phyloP scores from a whole-genome alignment of 2,329 filamentous ascomycete genomes.

The Aureobasidium sp. region DNA sequence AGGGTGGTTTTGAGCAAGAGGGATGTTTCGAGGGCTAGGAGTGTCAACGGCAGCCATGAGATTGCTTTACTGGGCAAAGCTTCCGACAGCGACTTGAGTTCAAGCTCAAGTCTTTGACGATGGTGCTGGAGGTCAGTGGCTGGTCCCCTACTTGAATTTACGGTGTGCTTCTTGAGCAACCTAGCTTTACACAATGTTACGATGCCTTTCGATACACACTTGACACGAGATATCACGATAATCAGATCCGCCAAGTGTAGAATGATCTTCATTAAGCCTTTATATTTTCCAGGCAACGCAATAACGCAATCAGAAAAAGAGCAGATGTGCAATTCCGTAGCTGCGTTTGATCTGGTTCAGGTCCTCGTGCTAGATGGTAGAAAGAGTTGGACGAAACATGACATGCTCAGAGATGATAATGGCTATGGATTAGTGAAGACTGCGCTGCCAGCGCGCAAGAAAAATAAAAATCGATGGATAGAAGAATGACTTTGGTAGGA shows the following conservation, averaged over 20 bases:
- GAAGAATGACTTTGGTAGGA: neutral
- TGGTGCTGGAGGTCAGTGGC: neutral
- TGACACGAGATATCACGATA: neutral
- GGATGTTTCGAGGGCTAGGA: slow-evolving; percentile 29
- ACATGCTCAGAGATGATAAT: slow-evolving; percentile 1
- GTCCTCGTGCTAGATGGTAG: neutral
- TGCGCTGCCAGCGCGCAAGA: slow-evolving; percentile 10
- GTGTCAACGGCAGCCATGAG: slow-evolving; percentile 6
- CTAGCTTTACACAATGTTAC: neutral
- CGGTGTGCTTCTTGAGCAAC: neutral
- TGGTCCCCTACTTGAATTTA: neutral
- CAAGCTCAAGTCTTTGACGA: neutral
- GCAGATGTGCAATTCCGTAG: neutral
- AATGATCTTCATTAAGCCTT: slow-evolving; percentile 4
- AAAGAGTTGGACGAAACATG: neutral
- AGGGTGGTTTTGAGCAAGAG: slow-evolving; percentile 59
- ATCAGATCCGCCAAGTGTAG: neutral
- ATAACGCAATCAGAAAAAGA: slow-evolving; percentile 4
- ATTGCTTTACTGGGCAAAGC: neutral
- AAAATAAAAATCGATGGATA: neutral
- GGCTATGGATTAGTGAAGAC: slow-evolving; percentile 4
- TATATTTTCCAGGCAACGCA: neutral
- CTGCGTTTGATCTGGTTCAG: neutral
- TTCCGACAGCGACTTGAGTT: neutral
- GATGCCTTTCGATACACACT: neutral